Conservation (phyloP, 2,329 filamentous ascomycete genomes). For the Scortechinia acanthostroma region DNA sequence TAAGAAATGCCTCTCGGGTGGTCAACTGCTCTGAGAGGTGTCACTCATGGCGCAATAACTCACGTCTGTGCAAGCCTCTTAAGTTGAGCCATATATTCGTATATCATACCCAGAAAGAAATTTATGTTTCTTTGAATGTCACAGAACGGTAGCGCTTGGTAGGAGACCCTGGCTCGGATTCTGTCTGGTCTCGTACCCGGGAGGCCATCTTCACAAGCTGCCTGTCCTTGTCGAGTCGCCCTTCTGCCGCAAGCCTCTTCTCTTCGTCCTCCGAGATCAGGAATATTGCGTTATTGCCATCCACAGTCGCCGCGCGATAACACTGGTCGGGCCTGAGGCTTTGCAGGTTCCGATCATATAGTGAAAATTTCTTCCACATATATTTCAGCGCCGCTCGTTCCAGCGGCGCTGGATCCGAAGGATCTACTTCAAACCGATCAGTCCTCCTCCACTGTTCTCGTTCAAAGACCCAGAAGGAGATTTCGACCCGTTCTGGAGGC, state of each 20-base stretch:
- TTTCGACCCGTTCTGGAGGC: not conserved
- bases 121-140: not conserved
- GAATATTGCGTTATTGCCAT: not conserved
- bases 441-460: not conserved
- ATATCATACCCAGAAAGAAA: not conserved
- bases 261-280: not conserved
- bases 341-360: not conserved
- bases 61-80: not conserved
- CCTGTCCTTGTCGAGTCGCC: not conserved
- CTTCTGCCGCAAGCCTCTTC: not conserved
- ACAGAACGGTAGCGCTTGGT: not conserved
- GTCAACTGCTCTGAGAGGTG: not conserved
- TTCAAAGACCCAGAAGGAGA: slow-evolving; percentile 1
- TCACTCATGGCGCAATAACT: not conserved
- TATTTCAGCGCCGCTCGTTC: not conserved
- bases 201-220: not conserved
- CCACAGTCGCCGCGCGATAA: not conserved
- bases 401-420: not conserved
- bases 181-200: not conserved
- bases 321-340: not conserved
- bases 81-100: not conserved
- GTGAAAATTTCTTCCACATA: not conserved
- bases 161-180: not conserved
- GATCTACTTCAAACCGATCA: not conserved
- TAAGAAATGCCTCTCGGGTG: not conserved